Evolutionary conservation across 352 stramenopile genomes (phyloP).

Genomic region (Pythium dissimile): DNA sequence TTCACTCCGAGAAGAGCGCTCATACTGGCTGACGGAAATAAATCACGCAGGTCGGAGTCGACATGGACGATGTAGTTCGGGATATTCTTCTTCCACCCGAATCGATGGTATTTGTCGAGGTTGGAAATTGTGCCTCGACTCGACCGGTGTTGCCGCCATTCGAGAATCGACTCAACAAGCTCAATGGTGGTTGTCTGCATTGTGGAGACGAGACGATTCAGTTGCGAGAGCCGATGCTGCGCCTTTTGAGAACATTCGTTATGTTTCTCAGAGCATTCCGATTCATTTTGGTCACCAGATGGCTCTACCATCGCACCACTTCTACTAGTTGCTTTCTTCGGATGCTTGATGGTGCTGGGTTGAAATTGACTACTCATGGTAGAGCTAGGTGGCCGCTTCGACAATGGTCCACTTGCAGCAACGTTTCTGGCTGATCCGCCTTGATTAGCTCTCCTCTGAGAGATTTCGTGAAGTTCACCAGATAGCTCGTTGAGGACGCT

Average conservation of each 20-base stretch:
- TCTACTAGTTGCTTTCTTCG: neutral
- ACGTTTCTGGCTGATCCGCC: neutral
- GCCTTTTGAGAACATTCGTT: conserved; percentile 4
- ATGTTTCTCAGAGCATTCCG: neutral
- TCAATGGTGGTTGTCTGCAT: conserved; percentile 33
- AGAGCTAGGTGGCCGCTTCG: neutral
- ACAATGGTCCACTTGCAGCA: neutral
- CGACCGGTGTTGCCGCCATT: conserved; percentile 37
- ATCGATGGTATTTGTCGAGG: conserved; percentile 38
- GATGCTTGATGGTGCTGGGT: neutral
- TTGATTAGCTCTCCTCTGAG: neutral
- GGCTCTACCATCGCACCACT: neutral
- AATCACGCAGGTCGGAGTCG: conserved; percentile 29
- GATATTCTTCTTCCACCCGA: conserved; percentile 33
- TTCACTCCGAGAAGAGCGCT: conserved; percentile 32
- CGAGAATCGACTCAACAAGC: conserved; percentile 37
- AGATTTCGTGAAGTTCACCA: conserved; percentile 27
- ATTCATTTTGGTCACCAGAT: neutral
- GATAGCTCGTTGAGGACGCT: conserved; percentile 26
- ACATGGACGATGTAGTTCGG: conserved; percentile 54
- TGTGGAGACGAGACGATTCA: conserved; percentile 24
- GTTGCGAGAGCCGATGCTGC: conserved; percentile 28
- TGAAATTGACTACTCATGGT: neutral
- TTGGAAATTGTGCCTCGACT: conserved; percentile 32
- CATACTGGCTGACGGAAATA: conserved; percentile 40